phyloP scores from a whole-genome alignment of 306 rosid genomes.

The Dalbergia cochinchinensis region DNA sequence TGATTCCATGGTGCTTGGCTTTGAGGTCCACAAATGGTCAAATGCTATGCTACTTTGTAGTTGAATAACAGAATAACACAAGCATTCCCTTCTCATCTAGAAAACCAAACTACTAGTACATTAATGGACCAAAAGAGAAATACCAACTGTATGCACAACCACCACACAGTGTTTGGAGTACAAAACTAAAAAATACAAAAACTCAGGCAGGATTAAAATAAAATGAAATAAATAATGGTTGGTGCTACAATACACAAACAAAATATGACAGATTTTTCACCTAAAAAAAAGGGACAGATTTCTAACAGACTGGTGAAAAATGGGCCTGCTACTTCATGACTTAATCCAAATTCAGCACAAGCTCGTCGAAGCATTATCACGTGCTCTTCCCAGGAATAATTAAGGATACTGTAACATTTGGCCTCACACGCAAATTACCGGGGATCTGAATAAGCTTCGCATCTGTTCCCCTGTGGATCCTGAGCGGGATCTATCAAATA shows the following conservation, averaged over 20 bases:
- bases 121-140: neutral
- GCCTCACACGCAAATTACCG: constrained; percentile 18
- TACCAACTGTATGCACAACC: neutral
- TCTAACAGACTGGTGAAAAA: constrained; percentile 2
- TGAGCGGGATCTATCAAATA: constrained; percentile 15
- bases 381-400: too few relatives aligned
- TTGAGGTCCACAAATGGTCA: too few relatives aligned
- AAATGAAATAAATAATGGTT: constrained; percentile 10
- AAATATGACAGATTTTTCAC: neutral
- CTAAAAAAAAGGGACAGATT: neutral
- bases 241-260: constrained; percentile 22
- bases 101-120: too few relatives aligned
- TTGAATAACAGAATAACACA: too few relatives aligned
- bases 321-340: constrained; percentile 18
- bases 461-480: constrained; percentile 4
- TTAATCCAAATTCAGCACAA: constrained; percentile 29
- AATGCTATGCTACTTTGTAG: too few relatives aligned
- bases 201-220: constrained; percentile 5
- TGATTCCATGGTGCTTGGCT: too few relatives aligned
- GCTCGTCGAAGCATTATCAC: constrained; percentile 13
- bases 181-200: constrained; percentile 36
- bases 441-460: constrained; percentile 1
- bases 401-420: neutral
- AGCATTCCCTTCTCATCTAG: too few relatives aligned
- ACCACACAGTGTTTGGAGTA: constrained; percentile 2